Evolutionary conservation across 495 filamentous ascomycete species (phyloP).

Genomic region (Stereocaulon alpinum): DNA sequence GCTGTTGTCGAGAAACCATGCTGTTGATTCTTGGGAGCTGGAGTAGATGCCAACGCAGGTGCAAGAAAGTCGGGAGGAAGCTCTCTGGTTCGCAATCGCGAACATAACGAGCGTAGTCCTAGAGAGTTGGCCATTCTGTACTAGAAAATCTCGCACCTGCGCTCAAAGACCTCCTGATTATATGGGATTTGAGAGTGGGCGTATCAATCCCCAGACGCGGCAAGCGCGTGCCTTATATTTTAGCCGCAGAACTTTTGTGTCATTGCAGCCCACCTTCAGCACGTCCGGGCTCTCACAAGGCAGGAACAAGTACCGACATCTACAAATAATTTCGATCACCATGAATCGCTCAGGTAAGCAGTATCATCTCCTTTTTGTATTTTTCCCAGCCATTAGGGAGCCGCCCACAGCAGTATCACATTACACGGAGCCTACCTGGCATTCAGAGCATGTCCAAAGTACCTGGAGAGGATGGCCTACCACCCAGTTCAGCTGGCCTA

Average conservation of each 20-base stretch:
- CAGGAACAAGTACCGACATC: background rate
- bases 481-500: background rate
- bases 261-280: background rate
- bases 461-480: background rate
- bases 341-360: constrained; percentile 25
- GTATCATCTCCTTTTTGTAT: background rate
- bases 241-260: background rate
- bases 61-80: constrained; percentile 18
- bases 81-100: background rate
- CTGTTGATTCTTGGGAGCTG: constrained; percentile 5
- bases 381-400: background rate
- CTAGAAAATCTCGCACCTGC: background rate
- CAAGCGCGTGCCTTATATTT: constrained; percentile 2
- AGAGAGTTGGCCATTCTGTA: background rate
- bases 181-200: background rate
- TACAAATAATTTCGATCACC: background rate
- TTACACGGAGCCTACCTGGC: background rate
- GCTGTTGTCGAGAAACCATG: constrained; percentile 29
- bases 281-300: background rate
- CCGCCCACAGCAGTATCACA: background rate
- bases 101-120: background rate
- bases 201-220: constrained; percentile 7
- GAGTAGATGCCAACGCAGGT: constrained; percentile 7
- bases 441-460: background rate
- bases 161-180: background rate